phyloP scores from a whole-genome alignment of 78 protist genomes.

The Dictyostelium discoideum region DNA sequence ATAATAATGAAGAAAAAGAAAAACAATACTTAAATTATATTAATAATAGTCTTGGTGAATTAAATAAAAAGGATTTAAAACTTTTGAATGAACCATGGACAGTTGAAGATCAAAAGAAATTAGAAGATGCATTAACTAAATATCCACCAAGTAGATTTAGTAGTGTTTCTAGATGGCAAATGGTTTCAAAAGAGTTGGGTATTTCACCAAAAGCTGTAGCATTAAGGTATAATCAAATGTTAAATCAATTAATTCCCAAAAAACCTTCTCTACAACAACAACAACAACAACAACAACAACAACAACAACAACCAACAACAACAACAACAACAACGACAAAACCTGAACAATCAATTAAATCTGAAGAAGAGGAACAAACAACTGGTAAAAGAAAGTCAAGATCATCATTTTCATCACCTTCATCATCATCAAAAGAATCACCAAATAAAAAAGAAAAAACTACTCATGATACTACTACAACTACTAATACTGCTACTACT shows the following conservation, averaged over 20 bases:
- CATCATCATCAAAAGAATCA: neutral
- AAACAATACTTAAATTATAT: neutral
- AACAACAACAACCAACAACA: conserved; percentile 1
- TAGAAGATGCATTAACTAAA: conserved; percentile 46
- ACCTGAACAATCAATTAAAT: neutral
- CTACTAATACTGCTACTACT: neutral
- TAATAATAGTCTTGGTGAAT: neutral
- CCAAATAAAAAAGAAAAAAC: conserved; percentile 41
- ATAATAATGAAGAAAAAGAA: neutral
- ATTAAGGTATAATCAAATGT: conserved; percentile 75
- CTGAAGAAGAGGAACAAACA: neutral
- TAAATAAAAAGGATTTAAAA: conserved; percentile 44
- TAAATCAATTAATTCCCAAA: neutral
- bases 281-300: neutral
- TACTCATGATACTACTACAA: neutral
- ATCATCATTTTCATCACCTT: neutral
- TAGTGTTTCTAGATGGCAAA: conserved; percentile 76
- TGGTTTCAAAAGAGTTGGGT: conserved; percentile 54
- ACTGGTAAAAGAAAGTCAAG: neutral
- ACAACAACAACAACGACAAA: neutral
- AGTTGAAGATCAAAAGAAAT: conserved; percentile 41
- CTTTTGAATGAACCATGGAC: conserved; percentile 71
- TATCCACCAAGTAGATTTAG: conserved; percentile 62
- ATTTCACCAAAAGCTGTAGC: conserved; percentile 73
- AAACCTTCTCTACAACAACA: neutral